Evolutionary conservation across 1,284 basidiomycete genomes (phyloP).

Genomic region (Laetiporus sulphureus): DNA sequence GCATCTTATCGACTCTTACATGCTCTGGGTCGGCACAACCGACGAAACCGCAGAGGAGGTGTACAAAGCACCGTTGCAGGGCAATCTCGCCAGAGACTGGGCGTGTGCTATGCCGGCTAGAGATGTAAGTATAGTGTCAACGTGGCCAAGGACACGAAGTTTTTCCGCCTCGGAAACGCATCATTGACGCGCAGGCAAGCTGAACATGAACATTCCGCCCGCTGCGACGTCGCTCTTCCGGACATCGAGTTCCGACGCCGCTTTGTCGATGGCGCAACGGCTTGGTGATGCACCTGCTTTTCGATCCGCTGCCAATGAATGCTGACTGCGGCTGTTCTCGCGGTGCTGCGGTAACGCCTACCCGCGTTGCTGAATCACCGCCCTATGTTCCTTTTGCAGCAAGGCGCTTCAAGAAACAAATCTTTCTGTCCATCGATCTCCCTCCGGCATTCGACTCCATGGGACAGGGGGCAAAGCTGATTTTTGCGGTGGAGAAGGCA

Average conservation of each 20-base stretch:
- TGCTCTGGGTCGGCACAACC: conserved; percentile 77
- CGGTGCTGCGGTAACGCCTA: conserved; percentile 1
- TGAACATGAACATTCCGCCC: conserved; percentile 33
- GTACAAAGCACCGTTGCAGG: conserved; percentile 40
- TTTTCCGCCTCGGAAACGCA: conserved; percentile 2
- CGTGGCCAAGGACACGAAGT: conserved; percentile 1
- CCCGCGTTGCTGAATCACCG: conserved; percentile 2
- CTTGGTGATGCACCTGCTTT: conserved; percentile 49
- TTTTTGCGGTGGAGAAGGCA: conserved; percentile 52
- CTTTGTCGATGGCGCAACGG: conserved; percentile 70
- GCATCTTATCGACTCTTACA: conserved; percentile 63
- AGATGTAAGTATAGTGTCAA: conserved; percentile 28
- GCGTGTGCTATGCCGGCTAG: conserved; percentile 73
- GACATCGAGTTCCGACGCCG: conserved; percentile 54
- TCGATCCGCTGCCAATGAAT: conserved; percentile 6
- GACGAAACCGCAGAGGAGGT: conserved; percentile 41
- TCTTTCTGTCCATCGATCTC: conserved; percentile 67
- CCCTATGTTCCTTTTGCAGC: conserved; percentile 32
- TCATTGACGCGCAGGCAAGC: conserved; percentile 11
- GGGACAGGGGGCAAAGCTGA: conserved; percentile 39
- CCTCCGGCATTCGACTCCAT: conserved; percentile 36
- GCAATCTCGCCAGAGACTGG: conserved; percentile 70
- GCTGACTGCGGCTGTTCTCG: conserved; percentile 13
- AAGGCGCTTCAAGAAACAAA: conserved; percentile 53
- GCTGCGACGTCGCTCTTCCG: conserved; percentile 66